Evolutionary conservation across 78 protist genomes (phyloP).

Genomic region (Dictyostelium firmibasis): DNA sequence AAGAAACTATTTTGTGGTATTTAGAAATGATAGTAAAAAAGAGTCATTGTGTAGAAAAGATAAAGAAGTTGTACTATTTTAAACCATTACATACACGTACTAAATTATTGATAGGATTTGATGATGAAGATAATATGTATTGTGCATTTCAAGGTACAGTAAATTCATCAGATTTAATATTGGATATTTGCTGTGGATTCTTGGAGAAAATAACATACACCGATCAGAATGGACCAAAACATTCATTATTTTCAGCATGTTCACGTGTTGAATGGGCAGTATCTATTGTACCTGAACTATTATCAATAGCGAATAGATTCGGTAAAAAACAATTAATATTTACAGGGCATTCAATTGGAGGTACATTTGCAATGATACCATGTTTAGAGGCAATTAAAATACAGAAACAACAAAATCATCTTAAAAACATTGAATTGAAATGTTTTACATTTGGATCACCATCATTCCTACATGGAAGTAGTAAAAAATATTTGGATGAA

Average conservation of each 20-base stretch:
- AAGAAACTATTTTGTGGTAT: neutral
- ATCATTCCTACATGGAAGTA: neutral
- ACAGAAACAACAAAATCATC: neutral
- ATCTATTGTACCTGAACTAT: neutral
- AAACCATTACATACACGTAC: slow-evolving; percentile 39
- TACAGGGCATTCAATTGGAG: slow-evolving; percentile 64
- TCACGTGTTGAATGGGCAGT: slow-evolving; percentile 22
- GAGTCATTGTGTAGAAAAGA: neutral
- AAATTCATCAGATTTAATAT: neutral
- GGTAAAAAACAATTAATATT: neutral
- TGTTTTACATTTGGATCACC: slow-evolving; percentile 57
- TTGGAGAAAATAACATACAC: slow-evolving; percentile 19
- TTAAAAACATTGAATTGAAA: neutral
- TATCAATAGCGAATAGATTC: neutral
- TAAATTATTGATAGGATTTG: slow-evolving; percentile 25
- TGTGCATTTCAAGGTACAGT: slow-evolving; percentile 41
- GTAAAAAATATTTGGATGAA: neutral
- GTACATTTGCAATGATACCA: neutral
- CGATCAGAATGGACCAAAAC: neutral
- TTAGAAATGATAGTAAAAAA: neutral
- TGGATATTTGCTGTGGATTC: slow-evolving; percentile 62
- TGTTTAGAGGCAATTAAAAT: slow-evolving; percentile 24
- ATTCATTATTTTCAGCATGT: neutral
- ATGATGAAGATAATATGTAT: slow-evolving; percentile 8
- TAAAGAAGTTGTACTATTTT: slow-evolving; percentile 4